Conservation (phyloP, 805 yeast species). For the Cyberlindnera xishuangbannaensis region DNA sequence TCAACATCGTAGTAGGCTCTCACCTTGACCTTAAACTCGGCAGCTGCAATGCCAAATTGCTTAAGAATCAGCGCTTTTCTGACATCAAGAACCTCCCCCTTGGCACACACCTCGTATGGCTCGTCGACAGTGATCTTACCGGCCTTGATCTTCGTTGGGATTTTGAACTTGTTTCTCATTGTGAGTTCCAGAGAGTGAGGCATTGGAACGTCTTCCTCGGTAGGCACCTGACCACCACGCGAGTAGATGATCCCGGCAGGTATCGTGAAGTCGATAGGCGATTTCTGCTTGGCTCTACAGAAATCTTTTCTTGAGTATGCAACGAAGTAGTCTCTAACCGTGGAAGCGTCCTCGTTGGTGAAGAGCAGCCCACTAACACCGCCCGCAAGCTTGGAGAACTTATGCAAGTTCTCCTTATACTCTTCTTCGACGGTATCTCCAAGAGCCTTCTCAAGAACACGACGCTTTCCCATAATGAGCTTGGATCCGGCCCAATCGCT, state of each 20-base stretch:
- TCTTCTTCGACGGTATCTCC: conserved; percentile 88
- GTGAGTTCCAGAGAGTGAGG: conserved; percentile 94
- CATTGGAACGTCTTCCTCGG: conserved; percentile 94
- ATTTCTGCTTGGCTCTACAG: conserved; percentile 80
- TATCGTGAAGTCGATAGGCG: conserved; percentile 78
- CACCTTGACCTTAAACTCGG: conserved; percentile 80
- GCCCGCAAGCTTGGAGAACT: conserved; percentile 52
- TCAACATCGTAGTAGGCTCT: conserved; percentile 77
- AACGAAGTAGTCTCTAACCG: conserved; percentile 84
- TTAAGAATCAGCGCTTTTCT: conserved; percentile 88
- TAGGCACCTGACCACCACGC: conserved; percentile 88
- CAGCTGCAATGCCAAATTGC: conserved; percentile 92
- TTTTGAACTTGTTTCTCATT: conserved; percentile 78
- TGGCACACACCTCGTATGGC: conserved; percentile 73
- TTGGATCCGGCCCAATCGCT: conserved; percentile 90
- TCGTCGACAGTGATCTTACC: conserved; percentile 80
- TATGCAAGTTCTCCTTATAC: conserved; percentile 75
- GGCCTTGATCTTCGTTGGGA: conserved; percentile 84
- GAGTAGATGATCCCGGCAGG: conserved; percentile 92
- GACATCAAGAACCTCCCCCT: conserved; percentile 80
- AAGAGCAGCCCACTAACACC: conserved; percentile 88
- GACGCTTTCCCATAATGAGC: conserved; percentile 84
- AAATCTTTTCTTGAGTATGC: conserved; percentile 76
- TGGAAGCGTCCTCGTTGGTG: conserved; percentile 82
- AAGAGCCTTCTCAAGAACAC: conserved; percentile 87